A percentile compares a stretch with the other conserved stretches of the same genome.
Conservation (phyloP, 2,329 filamentous ascomycete genomes). For the Colletotrichum somersetense region DNA sequence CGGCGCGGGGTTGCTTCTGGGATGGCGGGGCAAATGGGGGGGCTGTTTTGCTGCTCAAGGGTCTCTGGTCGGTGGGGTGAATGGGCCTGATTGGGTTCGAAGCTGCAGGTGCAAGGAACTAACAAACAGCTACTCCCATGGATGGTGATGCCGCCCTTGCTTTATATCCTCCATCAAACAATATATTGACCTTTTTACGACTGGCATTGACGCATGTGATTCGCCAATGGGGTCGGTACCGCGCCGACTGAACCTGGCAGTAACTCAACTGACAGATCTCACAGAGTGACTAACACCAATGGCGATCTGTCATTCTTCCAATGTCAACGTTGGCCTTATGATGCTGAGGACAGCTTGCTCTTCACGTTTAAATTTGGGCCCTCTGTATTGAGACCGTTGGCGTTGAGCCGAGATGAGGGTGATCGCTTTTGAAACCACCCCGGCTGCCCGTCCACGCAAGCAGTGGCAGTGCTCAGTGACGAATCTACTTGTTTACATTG, state of each 20-base stretch:
- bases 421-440: slow-evolving; percentile 14
- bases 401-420: slow-evolving; percentile 36
- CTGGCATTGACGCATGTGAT: neutral
- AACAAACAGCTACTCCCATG: neutral
- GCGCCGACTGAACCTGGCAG: neutral
- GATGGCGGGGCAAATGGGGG: slow-evolving; percentile 38
- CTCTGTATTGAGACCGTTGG: slow-evolving; percentile 4
- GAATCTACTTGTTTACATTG: neutral
- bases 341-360: slow-evolving; percentile 12
- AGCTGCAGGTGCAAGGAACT: slow-evolving; percentile 15
- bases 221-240: neutral
- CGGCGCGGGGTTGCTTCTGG: slow-evolving; percentile 36
- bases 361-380: neutral
- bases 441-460: slow-evolving; percentile 13
- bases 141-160: neutral
- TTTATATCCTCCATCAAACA: slow-evolving; percentile 7
- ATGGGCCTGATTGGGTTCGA: neutral
- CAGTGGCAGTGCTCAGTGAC: slow-evolving; percentile 35
- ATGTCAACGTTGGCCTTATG: neutral
- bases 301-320: slow-evolving; percentile 34
- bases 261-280: slow-evolving; percentile 24
- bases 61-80: slow-evolving; percentile 10
- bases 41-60: slow-evolving; percentile 15
- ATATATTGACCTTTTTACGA: neutral
- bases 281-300: neutral